Percentiles rank a stretch among this genome's conserved stretches.
Evolutionary conservation across 805 yeast genomes (phyloP).

Genomic region (Lipomyces orientalis): DNA sequence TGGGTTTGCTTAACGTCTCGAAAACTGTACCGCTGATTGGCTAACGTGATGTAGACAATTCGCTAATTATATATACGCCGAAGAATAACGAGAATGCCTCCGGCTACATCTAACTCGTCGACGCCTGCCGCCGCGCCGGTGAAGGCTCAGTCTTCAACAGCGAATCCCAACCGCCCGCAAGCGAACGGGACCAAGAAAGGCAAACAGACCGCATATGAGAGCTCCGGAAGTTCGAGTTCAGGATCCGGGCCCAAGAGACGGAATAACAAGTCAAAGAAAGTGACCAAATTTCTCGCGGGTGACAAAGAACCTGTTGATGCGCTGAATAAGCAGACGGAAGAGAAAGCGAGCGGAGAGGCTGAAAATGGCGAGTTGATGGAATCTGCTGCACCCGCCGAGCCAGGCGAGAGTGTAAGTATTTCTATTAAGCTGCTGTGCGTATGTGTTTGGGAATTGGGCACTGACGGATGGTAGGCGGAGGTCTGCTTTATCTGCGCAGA

Average conservation of each 20-base stretch:
- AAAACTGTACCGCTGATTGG: not conserved
- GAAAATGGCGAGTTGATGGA: conserved; percentile 23
- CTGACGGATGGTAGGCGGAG: conserved; percentile 40
- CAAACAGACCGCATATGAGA: not conserved
- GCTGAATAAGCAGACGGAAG: conserved; percentile 10
- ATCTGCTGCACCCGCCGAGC: conserved; percentile 25
- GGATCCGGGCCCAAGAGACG: conserved; percentile 1
- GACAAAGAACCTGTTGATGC: conserved; percentile 24
- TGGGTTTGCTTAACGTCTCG: not conserved
- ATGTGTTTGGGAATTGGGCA: not conserved
- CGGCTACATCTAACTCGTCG: not conserved
- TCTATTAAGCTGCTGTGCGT: not conserved
- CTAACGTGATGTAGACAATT: not conserved
- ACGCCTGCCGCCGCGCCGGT: not conserved
- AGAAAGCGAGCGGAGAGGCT: not conserved
- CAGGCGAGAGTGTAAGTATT: conserved; percentile 29
- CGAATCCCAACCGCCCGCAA: not conserved
- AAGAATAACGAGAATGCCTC: not conserved
- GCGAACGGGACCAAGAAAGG: not conserved
- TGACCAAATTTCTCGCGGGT: conserved; percentile 30
- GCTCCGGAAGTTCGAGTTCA: not conserved
- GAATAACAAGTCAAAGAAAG: conserved; percentile 6
- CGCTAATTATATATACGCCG: not conserved
- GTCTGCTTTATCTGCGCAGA: conserved; percentile 87
- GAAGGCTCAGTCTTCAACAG: not conserved